Evolutionary conservation across 202 grass and related monocot species (phyloP).

Genomic region (Thinopyrum obtusiflorum): DNA sequence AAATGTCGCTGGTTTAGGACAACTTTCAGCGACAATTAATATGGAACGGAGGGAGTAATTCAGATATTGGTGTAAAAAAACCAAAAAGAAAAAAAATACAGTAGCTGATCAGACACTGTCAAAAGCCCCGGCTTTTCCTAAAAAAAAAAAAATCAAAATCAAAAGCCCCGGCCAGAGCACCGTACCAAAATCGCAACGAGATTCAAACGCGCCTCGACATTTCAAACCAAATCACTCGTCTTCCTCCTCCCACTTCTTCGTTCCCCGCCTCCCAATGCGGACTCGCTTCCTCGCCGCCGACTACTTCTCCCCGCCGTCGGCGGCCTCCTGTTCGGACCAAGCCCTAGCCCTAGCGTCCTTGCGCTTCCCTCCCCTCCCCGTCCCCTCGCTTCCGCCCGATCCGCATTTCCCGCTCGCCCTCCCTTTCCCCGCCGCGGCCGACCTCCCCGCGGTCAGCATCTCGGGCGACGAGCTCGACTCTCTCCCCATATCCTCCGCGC

Average conservation of each 20-base stretch:
- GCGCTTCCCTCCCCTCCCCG: conserved; percentile 51
- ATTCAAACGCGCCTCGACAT: conserved; percentile 14
- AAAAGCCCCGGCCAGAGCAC: too few relatives aligned
- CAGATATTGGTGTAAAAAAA: too few relatives aligned
- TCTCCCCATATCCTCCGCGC: conserved; percentile 49
- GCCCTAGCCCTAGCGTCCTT: conserved; percentile 41
- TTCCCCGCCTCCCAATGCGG: conserved; percentile 49
- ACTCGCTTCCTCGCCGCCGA: conserved; percentile 74
- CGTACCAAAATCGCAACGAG: background rate
- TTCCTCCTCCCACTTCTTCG: background rate
- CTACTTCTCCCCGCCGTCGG: conserved; percentile 48
- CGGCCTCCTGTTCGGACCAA: conserved; percentile 32
- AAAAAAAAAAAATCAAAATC: too few relatives aligned
- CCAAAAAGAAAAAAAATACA: too few relatives aligned
- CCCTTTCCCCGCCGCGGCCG: conserved; percentile 30
- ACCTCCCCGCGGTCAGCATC: conserved; percentile 19
- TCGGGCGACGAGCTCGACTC: conserved; percentile 32
- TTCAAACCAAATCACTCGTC: conserved; percentile 2
- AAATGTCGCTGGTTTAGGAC: too few relatives aligned
- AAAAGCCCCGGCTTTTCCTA: too few relatives aligned
- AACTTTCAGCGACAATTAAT: too few relatives aligned
- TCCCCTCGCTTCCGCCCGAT: conserved; percentile 45
- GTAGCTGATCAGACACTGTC: too few relatives aligned
- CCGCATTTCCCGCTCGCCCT: conserved; percentile 5
- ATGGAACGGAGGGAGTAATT: too few relatives aligned